These are phyloP conservation scores for Lichtheimia hyalospora DNA, from an alignment of 371 early-diverging fungal genomes.

Conservation along the genomic window DNA sequence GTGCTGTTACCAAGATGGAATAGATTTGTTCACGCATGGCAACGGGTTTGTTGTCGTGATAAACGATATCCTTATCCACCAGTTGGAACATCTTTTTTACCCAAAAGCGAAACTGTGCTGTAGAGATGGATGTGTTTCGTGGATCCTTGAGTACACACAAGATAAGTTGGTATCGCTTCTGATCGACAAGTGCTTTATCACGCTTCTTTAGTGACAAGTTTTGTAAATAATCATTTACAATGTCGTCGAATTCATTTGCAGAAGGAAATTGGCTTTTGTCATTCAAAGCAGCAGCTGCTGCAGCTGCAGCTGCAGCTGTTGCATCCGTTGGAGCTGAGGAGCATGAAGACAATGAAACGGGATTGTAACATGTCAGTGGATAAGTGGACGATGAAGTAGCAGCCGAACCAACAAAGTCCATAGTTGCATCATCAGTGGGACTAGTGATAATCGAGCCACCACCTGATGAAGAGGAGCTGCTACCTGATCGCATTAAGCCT, in stretches of 20 bases:
- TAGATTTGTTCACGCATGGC: constrained; percentile 63
- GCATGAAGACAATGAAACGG: background rate
- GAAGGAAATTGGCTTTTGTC: constrained; percentile 43
- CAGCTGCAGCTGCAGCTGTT: too few relatives aligned
- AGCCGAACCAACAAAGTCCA: background rate
- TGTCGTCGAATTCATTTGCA: constrained; percentile 32
- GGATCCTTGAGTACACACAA: constrained; percentile 60
- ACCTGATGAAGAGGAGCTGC: too few relatives aligned
- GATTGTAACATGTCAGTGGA: background rate
- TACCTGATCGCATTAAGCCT: background rate
- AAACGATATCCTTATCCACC: constrained; percentile 39
- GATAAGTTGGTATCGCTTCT: constrained; percentile 52
- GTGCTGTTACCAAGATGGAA: constrained; percentile 52
- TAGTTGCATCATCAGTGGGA: too few relatives aligned
- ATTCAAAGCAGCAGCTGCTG: constrained; percentile 6
- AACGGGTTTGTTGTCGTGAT: constrained; percentile 59
- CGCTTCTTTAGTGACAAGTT: constrained; percentile 62
- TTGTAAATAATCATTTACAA: constrained; percentile 51
- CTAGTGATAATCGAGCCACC: too few relatives aligned
- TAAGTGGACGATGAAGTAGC: background rate
- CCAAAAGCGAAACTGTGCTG: constrained; percentile 68
- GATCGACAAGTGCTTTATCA: constrained; percentile 60
- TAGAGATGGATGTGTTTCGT: constrained; percentile 61
- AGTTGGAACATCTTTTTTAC: constrained; percentile 68
- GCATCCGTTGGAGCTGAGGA: background rate